Evolutionary conservation across 2,329 filamentous ascomycete genomes (phyloP), one percentile per base, ranked within the genome.

Genomic region (Cercospora sp.): DNA sequence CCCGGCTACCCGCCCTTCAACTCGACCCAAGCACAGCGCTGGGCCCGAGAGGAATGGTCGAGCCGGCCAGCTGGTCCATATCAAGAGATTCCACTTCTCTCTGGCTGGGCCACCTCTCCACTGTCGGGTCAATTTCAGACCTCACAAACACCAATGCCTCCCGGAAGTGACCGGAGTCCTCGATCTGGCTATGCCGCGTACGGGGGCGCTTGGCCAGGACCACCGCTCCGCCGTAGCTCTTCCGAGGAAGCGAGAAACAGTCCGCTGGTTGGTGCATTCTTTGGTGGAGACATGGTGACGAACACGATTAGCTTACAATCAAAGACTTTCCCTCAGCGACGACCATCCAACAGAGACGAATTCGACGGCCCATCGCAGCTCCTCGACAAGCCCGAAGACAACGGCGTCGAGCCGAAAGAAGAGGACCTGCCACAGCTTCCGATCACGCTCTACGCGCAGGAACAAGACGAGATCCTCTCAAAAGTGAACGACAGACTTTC

Each of bases 281-380:
- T 73, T 65, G 69, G 68, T 40, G 71, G 69, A 62, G 74, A 74
- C 28, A 66, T 69, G n/a, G 67, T 68, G 20, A 70, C 69, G 8
- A 73, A 68, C 59, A 67, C 69, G 18, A 65, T 71, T 13, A 73
- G 70, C 63, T 67, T 75, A 26, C 72, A 75, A 48, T 69, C 64
- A 55, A 75, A 73, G 67, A 68, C 71, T 33, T 73, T 73, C 48
- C 71, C 71, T 48, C 89, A 91, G 76, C 86, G 91, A 73, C 87
- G 90, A 31, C 88, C 91, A 28, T 92, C 90, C 51, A 94, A 94
- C 81, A 87, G 92, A 69, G 92, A 96, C 83, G 92, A 95, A 80
- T 96, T 96, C 80, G 92, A 95, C 80, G 92, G 92, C 2, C 92
- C 92, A 8, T 91, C 93, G 74, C 92, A 96, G 78, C 90, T 93